These are phyloP conservation scores for Pythium aquatile DNA, from an alignment of 352 stramenopile genomes.

Conservation along the genomic window DNA sequence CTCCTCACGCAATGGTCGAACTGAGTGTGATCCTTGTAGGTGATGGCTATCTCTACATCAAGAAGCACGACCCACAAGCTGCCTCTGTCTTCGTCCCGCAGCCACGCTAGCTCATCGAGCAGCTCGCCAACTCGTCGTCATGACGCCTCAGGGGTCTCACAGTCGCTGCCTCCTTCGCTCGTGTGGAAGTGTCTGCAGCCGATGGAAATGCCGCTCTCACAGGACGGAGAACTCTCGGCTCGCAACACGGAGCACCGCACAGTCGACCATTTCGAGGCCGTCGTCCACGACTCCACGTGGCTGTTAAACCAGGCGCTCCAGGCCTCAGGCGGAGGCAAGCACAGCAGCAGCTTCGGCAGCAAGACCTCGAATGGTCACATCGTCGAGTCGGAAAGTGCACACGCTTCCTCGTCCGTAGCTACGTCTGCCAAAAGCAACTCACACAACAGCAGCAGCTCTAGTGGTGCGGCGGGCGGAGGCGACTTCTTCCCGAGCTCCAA, in stretches of 20 bases:
- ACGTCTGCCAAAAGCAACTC: not conserved
- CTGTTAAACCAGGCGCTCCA: conserved; percentile 32
- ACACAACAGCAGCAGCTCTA: not conserved
- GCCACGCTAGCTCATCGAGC: not conserved
- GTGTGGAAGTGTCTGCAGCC: conserved; percentile 17
- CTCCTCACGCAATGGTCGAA: not conserved
- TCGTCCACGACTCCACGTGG: conserved; percentile 35
- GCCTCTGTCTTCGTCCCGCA: not conserved
- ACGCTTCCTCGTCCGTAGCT: not conserved
- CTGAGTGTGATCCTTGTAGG: not conserved
- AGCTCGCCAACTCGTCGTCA: not conserved
- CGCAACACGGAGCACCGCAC: conserved; percentile 26
- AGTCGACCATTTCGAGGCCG: conserved; percentile 20
- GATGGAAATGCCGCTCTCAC: conserved; percentile 19
- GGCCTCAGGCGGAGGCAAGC: not conserved
- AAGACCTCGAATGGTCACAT: not conserved
- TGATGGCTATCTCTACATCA: not conserved
- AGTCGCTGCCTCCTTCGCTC: not conserved
- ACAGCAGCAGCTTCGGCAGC: conserved; percentile 5
- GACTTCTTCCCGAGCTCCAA: conserved; percentile 23
- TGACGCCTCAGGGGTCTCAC: not conserved
- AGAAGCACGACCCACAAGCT: not conserved
- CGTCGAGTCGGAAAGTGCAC: not conserved
- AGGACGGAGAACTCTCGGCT: conserved; percentile 33
- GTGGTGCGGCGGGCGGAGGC: not conserved